These are phyloP conservation scores for Capronia americana DNA, from an alignment of 2,329 filamentous ascomycete species.

Conservation along the genomic window DNA sequence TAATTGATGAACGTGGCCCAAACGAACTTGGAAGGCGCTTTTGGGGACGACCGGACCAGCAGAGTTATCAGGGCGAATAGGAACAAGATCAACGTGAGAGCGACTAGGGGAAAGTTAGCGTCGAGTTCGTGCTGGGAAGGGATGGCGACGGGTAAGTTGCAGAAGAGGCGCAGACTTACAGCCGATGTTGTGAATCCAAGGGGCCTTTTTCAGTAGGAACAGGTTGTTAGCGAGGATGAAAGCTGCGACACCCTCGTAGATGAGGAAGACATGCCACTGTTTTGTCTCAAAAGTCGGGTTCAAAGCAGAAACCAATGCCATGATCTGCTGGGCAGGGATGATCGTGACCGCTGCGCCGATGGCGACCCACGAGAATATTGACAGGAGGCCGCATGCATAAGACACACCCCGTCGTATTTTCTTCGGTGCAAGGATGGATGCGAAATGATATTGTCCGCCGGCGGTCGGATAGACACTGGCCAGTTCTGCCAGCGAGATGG, in stretches of 20 bases:
- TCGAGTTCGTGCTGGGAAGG: neutral
- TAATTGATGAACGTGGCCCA: conserved; percentile 36
- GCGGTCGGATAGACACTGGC: conserved; percentile 44
- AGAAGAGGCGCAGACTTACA: conserved; percentile 16
- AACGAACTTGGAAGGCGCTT: conserved; percentile 29
- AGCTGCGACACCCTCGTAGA: conserved; percentile 36
- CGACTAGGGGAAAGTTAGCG: conserved; percentile 12
- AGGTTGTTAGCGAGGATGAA: conserved; percentile 39
- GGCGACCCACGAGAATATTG: conserved; percentile 41
- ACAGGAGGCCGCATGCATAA: conserved; percentile 40
- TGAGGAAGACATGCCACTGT: conserved; percentile 39
- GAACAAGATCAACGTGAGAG: conserved; percentile 41
- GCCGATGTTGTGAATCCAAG: conserved; percentile 24
- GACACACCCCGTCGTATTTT: conserved; percentile 23
- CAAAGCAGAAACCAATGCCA: conserved; percentile 34
- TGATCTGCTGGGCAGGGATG: conserved; percentile 41
- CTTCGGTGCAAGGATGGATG: conserved; percentile 41
- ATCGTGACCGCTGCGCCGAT: conserved; percentile 38
- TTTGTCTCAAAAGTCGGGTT: conserved; percentile 33
- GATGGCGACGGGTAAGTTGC: neutral
- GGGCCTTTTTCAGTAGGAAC: conserved; percentile 23
- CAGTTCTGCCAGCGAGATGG: conserved; percentile 41
- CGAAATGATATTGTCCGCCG: conserved; percentile 44
- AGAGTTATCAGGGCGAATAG: conserved; percentile 44
- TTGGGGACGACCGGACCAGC: conserved; percentile 37